Conservation (phyloP, 1,284 basidiomycete species). For the Cutaneotrichosporon arboriforme region DNA sequence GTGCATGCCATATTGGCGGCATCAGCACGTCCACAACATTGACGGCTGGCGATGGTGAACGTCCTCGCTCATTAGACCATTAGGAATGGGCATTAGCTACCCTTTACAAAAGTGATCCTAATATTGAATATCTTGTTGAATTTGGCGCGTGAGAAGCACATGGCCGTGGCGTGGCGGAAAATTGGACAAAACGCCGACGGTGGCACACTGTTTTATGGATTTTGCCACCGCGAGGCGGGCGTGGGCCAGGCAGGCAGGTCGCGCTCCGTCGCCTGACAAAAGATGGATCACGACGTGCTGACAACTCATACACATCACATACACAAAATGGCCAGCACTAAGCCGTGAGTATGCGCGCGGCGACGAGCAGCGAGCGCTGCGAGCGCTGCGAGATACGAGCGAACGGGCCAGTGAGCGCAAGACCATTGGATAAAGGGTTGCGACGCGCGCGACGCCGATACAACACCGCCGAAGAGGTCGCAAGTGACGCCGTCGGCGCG, state of each 20-base stretch:
- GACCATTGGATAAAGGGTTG: no score
- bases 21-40: not conserved
- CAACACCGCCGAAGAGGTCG: no score
- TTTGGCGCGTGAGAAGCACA: not conserved
- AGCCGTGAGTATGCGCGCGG: conserved; percentile 1
- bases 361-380: not conserved
- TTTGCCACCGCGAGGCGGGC: conserved; percentile 9
- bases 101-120: no score
- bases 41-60: not conserved
- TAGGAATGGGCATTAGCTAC: not conserved
- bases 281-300: conserved; percentile 3
- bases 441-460: no score
- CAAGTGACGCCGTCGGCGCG: no score
- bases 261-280: conserved; percentile 1
- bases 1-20: not conserved
- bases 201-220: not conserved
- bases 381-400: not conserved
- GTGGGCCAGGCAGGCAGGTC: no score
- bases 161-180: no score
- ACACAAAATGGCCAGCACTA: conserved; percentile 10
- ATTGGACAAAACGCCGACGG: not conserved
- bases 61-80: not conserved
- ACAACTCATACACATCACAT: not conserved
- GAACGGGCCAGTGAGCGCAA: not conserved
- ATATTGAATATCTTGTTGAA: no score